phyloP scores from a whole-genome alignment of 2,329 filamentous ascomycete species.

The Claviceps sp. region DNA sequence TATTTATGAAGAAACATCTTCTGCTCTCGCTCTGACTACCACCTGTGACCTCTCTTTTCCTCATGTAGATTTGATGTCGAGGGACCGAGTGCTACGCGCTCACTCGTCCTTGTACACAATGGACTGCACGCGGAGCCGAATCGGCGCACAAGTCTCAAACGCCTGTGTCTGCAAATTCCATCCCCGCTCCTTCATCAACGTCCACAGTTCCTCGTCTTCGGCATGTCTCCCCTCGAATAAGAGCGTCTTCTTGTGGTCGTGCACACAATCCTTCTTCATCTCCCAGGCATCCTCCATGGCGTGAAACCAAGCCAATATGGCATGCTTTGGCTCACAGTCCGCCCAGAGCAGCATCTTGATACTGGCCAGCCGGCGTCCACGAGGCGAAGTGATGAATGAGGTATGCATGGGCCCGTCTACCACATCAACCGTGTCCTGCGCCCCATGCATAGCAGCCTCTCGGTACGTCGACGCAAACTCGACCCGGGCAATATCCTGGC shows the following conservation, averaged over 20 bases:
- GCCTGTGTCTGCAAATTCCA: conserved; percentile 23
- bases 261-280: conserved; percentile 11
- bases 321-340: conserved; percentile 15
- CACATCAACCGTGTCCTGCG: conserved; percentile 11
- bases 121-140: conserved; percentile 16
- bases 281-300: conserved; percentile 24
- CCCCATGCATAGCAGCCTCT: conserved; percentile 15
- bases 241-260: conserved; percentile 10
- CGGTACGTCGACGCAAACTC: conserved; percentile 30
- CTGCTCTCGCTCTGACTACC: too few species aligned
- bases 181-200: conserved; percentile 14
- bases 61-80: too few species aligned
- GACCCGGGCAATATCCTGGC: conserved; percentile 19
- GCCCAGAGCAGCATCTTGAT: conserved; percentile 24
- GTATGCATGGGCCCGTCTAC: conserved; percentile 18
- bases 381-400: conserved; percentile 16
- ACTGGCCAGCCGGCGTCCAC: conserved; percentile 8
- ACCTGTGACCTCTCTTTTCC: too few species aligned
- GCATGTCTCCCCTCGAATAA: conserved; percentile 3
- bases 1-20: not conserved
- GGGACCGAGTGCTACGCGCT: not conserved
- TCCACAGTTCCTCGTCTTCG: conserved; percentile 15
- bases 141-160: conserved; percentile 23
- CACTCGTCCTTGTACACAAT: conserved; percentile 15
- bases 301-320: conserved; percentile 23